Percentiles rank a stretch among this genome's conserved stretches.
phyloP scores from a whole-genome alignment of 257 asterid species.

The Galeopsis tetrahit region DNA sequence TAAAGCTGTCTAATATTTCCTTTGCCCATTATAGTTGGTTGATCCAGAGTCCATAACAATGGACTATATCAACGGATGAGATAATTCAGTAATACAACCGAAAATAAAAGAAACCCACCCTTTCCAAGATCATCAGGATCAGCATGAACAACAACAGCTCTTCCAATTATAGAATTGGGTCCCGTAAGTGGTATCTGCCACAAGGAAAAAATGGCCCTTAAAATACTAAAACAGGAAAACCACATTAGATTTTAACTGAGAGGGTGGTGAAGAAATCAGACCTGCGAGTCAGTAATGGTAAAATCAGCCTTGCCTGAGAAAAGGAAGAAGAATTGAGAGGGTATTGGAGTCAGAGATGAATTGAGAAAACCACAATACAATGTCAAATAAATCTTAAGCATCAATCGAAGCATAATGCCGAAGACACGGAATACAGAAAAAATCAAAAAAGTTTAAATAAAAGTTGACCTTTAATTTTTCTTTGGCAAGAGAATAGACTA shows the following conservation, averaged over 20 bases:
- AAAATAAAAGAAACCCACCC: constrained; percentile 52
- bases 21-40: background rate
- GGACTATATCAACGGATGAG: constrained; percentile 9
- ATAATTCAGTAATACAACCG: constrained; percentile 7
- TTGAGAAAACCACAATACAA: constrained; percentile 2
- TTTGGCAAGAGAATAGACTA: background rate
- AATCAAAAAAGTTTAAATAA: background rate
- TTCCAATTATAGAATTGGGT: constrained; percentile 80
- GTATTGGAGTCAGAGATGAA: constrained; percentile 10
- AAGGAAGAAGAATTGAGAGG: constrained; percentile 7
- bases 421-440: background rate
- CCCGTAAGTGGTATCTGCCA: constrained; percentile 87
- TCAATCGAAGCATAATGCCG: constrained; percentile 8
- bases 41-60: background rate
- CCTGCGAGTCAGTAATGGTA: constrained; percentile 79
- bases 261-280: constrained; percentile 28
- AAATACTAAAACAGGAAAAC: constrained; percentile 14
- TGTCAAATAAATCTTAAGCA: background rate
- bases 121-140: constrained; percentile 98
- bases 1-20: background rate
- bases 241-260: background rate
- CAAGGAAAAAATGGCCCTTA: background rate
- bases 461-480: background rate
- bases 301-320: constrained; percentile 71
- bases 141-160: constrained; percentile 99